Base-by-base conservation (phyloP, 2,329 filamentous ascomycete species). In the Cadophora malorum region DNA sequence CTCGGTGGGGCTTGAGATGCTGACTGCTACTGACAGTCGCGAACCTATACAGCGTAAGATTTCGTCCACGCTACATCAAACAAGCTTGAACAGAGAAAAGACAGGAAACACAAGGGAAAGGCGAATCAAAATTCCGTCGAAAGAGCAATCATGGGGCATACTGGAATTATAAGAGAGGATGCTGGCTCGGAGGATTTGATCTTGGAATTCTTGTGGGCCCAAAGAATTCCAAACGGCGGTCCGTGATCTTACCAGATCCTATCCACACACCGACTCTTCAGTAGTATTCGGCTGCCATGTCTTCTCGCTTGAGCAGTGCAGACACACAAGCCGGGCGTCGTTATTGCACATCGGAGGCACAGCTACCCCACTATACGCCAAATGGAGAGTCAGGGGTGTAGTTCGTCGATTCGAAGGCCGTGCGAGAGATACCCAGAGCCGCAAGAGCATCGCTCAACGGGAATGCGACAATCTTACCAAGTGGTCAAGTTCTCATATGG, bases 321-420 rank as follows among this genome's bases (percentile, higher is more conserved):
- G 28, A 14, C 50, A 53, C 23, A 53, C 50, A 28, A 53, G 25
- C 50, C 23, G 50, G 50, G 50, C 50, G 23, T 53, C 23, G 35
- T 38, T 53, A 28, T 53, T 53, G 10, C 23, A 16, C 28, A 53
- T 53, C 10, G 10, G 28, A 53, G 50, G 50, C 50, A 21, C 50
- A 53, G 50, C 21, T 28, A 53, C 50, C 50, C 50, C 50, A 53
- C 50, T 53, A 53, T 25, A 10, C 4, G 12, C 50, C 50, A 14
- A 4, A 5, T 53, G 28, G 10, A 23, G 23, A 25, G 14, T 53
- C 10, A 5, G 28, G 2, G 4, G 21, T 1, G 8, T 25, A 23
- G 12, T 14, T 14, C 21, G 49, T 21, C 21, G 21, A 25, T 21
- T 12, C 4, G 2, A 25, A 12, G 49, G 49, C 21, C 21, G 49